phyloP scores from a whole-genome alignment of 176 grass and related monocot species.

The Oryza meyeriana region DNA sequence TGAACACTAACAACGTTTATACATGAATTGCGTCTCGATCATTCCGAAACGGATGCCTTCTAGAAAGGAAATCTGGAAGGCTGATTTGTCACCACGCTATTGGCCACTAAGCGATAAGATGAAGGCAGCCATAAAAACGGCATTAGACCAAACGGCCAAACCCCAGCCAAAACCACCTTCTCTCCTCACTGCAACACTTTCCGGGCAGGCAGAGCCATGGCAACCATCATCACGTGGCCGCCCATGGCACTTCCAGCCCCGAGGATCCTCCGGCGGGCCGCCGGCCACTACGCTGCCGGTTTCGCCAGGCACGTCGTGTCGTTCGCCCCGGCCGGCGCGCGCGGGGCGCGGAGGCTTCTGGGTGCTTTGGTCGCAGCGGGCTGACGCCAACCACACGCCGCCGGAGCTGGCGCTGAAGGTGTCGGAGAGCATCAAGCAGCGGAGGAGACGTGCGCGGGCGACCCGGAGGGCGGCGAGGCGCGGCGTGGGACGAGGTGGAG shows the following conservation, averaged over 20 bases:
- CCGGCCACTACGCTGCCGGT: not conserved
- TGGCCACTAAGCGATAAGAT: conserved; percentile 49
- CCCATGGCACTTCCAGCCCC: conserved; percentile 37
- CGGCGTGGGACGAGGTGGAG: conserved; percentile 97
- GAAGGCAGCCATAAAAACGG: conserved; percentile 24
- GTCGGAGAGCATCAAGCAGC: conserved; percentile 93
- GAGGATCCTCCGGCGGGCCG: conserved; percentile 2
- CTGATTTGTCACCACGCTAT: conserved; percentile 56
- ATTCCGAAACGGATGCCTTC: not conserved
- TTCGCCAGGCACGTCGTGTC: conserved; percentile 30
- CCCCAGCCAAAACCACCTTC: not conserved
- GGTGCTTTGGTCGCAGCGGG: conserved; percentile 27
- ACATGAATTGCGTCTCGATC: not conserved
- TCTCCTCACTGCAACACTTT: conserved; percentile 3
- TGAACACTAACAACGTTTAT: not conserved
- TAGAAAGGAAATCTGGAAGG: conserved; percentile 46
- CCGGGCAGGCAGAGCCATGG: conserved; percentile 29
- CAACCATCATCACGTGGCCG: conserved; percentile 37
- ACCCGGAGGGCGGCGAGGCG: conserved; percentile 60
- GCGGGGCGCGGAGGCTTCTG: not conserved
- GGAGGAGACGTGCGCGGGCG: conserved; percentile 67
- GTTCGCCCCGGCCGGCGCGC: conserved; percentile 18
- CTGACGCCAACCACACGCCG: conserved; percentile 53
- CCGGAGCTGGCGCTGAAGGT: conserved; percentile 66
- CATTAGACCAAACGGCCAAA: not conserved